Base-by-base conservation (phyloP, 2,329 filamentous ascomycete genomes). In the Stemphylium lycopersici region DNA sequence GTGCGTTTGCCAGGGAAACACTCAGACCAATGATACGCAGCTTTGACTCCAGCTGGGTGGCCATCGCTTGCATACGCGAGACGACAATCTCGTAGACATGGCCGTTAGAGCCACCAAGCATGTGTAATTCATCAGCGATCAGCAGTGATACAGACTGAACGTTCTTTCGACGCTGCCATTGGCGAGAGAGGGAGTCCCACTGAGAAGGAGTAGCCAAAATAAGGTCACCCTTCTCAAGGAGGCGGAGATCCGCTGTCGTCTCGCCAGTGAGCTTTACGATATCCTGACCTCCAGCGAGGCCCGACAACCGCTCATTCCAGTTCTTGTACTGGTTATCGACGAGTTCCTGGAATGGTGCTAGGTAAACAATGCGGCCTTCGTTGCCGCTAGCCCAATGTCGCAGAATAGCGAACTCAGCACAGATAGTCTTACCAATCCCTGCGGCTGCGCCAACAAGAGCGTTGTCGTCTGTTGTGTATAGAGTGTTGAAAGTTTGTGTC, bases 31-130 rank as follows among this genome's bases (percentile, higher is more conserved):
- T 79, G 41, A 98, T 93, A 46, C 95, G 88, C 79, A 98, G 84
- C 8, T 89, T 86, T 34, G 89, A 87, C 73, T 96, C 90, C 0
- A 91, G 89, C 73, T 97, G 91, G 1, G 91, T 88, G 54, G 91
- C 89, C 72, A 99, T 97, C 61, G 95, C 95, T 73, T 96, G 92
- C 90, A 98, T 97, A 47, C 95, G 89, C 58, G 95, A 97, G n/a
- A 99, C 90, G 47, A 99, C 88, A 47, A 95, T 90, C 79, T 99
- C 95, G 76, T 99, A 99, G 26, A 96, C 84, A 72, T 93, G 96
- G 26, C 95, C 96, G 59, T 86, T 84, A 46, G 88, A 86, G 12
- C 92, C 93, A 55, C 93, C 95, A 26, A 99, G 82, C 80, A 98
- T 88, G 72, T 99, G 95, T 49, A 99, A 81, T 72, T 98, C 93